A percentile compares a stretch with the other conserved stretches of the same genome.
These are phyloP conservation scores for Imleria badia DNA, from an alignment of 768 basidiomycete species.

Conservation along the genomic window DNA sequence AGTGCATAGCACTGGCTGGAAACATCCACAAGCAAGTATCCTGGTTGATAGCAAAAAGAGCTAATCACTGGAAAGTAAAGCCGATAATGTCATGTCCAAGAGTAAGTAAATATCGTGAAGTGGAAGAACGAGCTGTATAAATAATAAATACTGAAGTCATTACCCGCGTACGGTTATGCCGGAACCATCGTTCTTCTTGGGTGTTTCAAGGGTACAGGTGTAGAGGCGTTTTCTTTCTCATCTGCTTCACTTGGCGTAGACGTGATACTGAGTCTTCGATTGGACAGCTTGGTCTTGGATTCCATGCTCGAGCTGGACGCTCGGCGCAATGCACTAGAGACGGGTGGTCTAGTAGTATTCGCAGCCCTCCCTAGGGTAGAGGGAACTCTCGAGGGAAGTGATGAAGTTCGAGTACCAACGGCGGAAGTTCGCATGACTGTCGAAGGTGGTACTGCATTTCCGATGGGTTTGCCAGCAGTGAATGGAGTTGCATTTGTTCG, in stretches of 20 bases:
- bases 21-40: conserved; percentile 5
- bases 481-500: conserved; percentile 40
- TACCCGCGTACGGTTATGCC: conserved; percentile 10
- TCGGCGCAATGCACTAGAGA: conserved; percentile 22
- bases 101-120: conserved; percentile 9
- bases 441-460: conserved; percentile 54
- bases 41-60: conserved; percentile 6
- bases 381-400: conserved; percentile 33
- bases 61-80: conserved; percentile 12
- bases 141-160: conserved; percentile 9
- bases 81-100: conserved; percentile 10
- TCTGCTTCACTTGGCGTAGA: conserved; percentile 45
- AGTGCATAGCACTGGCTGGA: conserved; percentile 1
- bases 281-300: conserved; percentile 34
- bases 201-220: conserved; percentile 19
- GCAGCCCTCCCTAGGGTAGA: conserved; percentile 29
- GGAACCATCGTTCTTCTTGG: conserved; percentile 18
- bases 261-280: conserved; percentile 35
- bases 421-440: conserved; percentile 34
- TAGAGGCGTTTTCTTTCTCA: conserved; percentile 60
- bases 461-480: conserved; percentile 31
- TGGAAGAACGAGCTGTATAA: neutral
- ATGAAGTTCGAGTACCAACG: conserved; percentile 34
- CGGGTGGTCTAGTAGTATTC: conserved; percentile 17
- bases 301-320: conserved; percentile 33